phyloP scores from a whole-genome alignment of 352 stramenopile species.

The Phytophthora constricta region DNA sequence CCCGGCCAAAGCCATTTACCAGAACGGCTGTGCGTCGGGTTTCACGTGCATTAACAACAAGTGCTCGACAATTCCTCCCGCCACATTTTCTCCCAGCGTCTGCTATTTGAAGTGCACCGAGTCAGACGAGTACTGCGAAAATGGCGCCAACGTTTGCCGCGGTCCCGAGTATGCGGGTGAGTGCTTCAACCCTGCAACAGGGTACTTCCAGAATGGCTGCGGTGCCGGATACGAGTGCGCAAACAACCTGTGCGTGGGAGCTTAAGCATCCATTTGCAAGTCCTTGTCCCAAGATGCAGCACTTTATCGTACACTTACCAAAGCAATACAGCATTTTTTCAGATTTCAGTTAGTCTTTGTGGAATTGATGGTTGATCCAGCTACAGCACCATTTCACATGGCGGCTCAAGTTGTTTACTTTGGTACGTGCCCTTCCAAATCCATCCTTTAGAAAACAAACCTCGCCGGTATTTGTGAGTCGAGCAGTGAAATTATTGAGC shows the following conservation, averaged over 20 bases:
- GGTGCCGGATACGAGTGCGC: constrained; percentile 28
- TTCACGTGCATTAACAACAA: constrained; percentile 43
- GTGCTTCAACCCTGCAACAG: constrained; percentile 43
- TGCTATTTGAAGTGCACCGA: constrained; percentile 36
- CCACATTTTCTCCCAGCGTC: constrained; percentile 18
- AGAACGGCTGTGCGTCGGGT: constrained; percentile 36
- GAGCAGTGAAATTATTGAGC: background rate
- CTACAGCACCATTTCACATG: background rate
- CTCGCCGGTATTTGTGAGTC: background rate
- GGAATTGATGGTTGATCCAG: no score
- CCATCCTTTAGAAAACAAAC: no score
- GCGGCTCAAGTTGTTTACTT: no score
- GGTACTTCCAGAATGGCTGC: constrained; percentile 32
- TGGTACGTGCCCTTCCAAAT: no score
- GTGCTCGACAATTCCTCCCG: constrained; percentile 25
- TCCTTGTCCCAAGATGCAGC: no score
- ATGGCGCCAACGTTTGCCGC: constrained; percentile 32
- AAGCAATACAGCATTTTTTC: constrained; percentile 12
- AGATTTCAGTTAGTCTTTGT: no score
- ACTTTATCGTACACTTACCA: no score
- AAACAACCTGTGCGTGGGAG: constrained; percentile 38
- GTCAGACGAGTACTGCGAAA: constrained; percentile 40
- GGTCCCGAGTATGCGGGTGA: constrained; percentile 19
- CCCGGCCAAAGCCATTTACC: constrained; percentile 18
- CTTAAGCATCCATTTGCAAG: constrained; percentile 30